Evolutionary conservation across 768 basidiomycete genomes (phyloP).

Genomic region (Mycena kentingensis): DNA sequence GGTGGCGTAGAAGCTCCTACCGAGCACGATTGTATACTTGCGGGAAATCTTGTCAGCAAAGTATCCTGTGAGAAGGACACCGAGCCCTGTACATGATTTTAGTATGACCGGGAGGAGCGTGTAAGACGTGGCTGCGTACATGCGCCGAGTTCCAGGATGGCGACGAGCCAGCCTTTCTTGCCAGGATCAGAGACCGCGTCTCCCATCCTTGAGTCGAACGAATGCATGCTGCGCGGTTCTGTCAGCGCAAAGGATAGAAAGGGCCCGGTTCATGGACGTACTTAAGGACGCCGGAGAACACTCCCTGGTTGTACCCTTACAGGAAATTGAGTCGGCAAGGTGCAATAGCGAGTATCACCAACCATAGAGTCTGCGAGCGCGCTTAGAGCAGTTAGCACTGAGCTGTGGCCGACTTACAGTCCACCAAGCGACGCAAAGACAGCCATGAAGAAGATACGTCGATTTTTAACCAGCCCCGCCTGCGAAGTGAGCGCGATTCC

Average conservation of each 20-base stretch:
- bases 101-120: not conserved
- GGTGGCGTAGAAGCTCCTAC: conserved; percentile 29
- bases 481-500: conserved; percentile 22
- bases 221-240: conserved; percentile 42
- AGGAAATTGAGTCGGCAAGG: not conserved
- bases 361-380: conserved; percentile 59
- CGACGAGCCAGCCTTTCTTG: conserved; percentile 71
- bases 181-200: conserved; percentile 51
- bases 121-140: conserved; percentile 27
- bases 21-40: conserved; percentile 69
- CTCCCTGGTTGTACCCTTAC: conserved; percentile 74
- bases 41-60: conserved; percentile 73
- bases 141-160: conserved; percentile 74
- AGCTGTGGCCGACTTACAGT: conserved; percentile 47
- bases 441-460: conserved; percentile 64
- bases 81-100: conserved; percentile 46
- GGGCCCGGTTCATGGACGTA: conserved; percentile 30
- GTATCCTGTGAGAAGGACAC: conserved; percentile 68
- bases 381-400: not conserved
- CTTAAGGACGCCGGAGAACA: conserved; percentile 75
- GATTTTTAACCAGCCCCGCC: conserved; percentile 69
- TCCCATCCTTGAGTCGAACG: conserved; percentile 56
- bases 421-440: conserved; percentile 82
- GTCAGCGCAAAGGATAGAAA: conserved; percentile 1
- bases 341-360: conserved; percentile 24